These are phyloP conservation scores for Arthrobotrys sphaeroides DNA, from an alignment of 2,329 filamentous ascomycete genomes.

Conservation along the genomic window DNA sequence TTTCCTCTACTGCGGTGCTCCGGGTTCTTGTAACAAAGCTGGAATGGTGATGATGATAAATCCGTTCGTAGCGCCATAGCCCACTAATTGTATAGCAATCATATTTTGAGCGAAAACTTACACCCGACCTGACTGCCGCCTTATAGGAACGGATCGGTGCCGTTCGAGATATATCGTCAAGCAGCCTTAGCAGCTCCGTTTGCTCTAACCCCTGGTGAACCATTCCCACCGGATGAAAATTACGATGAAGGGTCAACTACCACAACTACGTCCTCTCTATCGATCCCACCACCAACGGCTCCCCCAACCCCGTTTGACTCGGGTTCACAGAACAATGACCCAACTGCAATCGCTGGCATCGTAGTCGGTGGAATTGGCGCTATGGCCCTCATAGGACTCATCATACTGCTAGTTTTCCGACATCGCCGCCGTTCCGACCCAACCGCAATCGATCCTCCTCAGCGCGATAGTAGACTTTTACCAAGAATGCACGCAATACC, in stretches of 20 bases:
- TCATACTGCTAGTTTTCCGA: conserved; percentile 55
- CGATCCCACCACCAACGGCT: not conserved
- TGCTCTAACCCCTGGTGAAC: conserved; percentile 69
- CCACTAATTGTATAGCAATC: conserved; percentile 57
- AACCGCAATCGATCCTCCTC: not conserved
- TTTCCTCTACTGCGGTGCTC: conserved; percentile 76
- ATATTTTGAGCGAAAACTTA: not conserved
- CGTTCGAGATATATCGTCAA: conserved; percentile 64
- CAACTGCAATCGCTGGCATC: conserved; percentile 71
- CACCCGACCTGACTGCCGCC: conserved; percentile 29
- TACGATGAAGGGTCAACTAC: not conserved
- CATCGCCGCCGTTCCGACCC: not conserved
- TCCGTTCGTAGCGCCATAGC: conserved; percentile 63
- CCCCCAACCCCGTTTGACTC: not conserved
- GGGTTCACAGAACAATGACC: conserved; percentile 58
- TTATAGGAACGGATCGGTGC: conserved; percentile 63
- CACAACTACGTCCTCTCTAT: not conserved
- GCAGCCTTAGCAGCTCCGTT: conserved; percentile 65
- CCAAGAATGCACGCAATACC: not conserved
- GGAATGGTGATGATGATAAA: conserved; percentile 83
- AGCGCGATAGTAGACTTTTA: not conserved
- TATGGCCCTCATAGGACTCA: conserved; percentile 64
- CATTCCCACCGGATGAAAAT: conserved; percentile 62
- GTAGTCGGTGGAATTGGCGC: conserved; percentile 66
- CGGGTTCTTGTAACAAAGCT: conserved; percentile 71